Percentiles rank a stretch among this genome's conserved stretches.
These are phyloP conservation scores for Backusella parvicylindrica DNA, from an alignment of 192 early-diverging fungal genomes.

Conservation along the genomic window DNA sequence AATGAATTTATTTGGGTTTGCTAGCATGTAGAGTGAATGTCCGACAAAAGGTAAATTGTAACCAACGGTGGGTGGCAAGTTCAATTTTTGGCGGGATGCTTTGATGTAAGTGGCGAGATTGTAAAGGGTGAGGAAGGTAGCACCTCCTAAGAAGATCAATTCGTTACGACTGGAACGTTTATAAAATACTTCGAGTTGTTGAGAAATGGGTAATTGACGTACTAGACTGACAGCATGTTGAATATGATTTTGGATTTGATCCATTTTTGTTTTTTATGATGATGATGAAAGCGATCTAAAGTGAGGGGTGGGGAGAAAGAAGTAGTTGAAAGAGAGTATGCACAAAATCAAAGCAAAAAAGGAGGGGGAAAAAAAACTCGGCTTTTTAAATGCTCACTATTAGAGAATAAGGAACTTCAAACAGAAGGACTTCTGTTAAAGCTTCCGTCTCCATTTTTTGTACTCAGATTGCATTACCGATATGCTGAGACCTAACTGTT, in stretches of 20 bases:
- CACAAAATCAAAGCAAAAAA: background rate
- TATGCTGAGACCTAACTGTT: background rate
- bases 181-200: background rate
- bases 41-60: constrained; percentile 22
- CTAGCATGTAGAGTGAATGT: constrained; percentile 18
- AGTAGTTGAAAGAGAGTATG: background rate
- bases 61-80: constrained; percentile 16
- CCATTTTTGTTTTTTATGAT: background rate
- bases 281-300: background rate
- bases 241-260: background rate
- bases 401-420: background rate
- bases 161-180: constrained; percentile 5
- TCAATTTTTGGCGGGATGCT: background rate
- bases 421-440: background rate
- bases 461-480: background rate
- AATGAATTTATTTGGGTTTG: constrained; percentile 10
- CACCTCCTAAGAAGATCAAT: background rate
- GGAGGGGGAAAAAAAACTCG: background rate
- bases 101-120: constrained; percentile 10
- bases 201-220: background rate
- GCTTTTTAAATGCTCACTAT: background rate
- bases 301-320: background rate
- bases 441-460: background rate
- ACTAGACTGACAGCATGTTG: background rate
- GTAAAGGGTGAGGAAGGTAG: constrained; percentile 8